phyloP scores from a whole-genome alignment of 345 rosid species.

The Fremontodendron californicum region DNA sequence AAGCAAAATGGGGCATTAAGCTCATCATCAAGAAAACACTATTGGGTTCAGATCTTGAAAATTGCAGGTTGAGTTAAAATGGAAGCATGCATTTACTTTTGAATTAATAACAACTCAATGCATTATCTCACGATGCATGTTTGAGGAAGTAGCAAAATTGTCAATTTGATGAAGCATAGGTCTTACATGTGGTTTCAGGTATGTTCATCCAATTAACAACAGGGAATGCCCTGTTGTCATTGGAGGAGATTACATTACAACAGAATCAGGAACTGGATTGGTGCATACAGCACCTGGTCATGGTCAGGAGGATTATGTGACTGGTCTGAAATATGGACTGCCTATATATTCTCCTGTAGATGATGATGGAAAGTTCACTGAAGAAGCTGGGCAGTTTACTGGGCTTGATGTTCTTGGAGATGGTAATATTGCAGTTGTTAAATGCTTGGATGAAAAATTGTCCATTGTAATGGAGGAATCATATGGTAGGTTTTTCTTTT shows the following conservation, averaged over 20 bases:
- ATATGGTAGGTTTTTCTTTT: slow-evolving; percentile 49
- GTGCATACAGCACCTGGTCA: slow-evolving; percentile 99
- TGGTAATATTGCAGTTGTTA: slow-evolving; percentile 80
- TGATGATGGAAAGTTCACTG: slow-evolving; percentile 88
- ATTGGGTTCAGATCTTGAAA: slow-evolving; percentile 80
- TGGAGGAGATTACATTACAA: slow-evolving; percentile 94
- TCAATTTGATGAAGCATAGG: slow-evolving; percentile 9
- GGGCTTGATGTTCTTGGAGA: slow-evolving; percentile 96
- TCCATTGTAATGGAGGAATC: slow-evolving; percentile 80
- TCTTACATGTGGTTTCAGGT: slow-evolving; percentile 48
- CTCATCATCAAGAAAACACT: slow-evolving; percentile 61
- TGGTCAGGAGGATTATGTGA: slow-evolving; percentile 93
- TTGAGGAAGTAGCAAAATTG: slow-evolving; percentile 3
- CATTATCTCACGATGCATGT: neutral
- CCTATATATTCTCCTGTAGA: slow-evolving; percentile 79
- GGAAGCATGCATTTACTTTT: neutral
- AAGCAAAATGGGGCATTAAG: slow-evolving; percentile 78
- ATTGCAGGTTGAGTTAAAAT: slow-evolving; percentile 62
- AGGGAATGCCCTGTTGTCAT: slow-evolving; percentile 78
- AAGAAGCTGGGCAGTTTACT: slow-evolving; percentile 78
- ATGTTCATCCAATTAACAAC: slow-evolving; percentile 68
- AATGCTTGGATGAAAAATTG: slow-evolving; percentile 66
- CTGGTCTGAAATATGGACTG: slow-evolving; percentile 83
- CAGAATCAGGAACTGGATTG: slow-evolving; percentile 97
- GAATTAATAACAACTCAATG: neutral